Percentiles rank a stretch among this genome's conserved stretches.
phyloP scores from a whole-genome alignment of 1,139 yeast species.

The Barnettozyma hawaiiensis region DNA sequence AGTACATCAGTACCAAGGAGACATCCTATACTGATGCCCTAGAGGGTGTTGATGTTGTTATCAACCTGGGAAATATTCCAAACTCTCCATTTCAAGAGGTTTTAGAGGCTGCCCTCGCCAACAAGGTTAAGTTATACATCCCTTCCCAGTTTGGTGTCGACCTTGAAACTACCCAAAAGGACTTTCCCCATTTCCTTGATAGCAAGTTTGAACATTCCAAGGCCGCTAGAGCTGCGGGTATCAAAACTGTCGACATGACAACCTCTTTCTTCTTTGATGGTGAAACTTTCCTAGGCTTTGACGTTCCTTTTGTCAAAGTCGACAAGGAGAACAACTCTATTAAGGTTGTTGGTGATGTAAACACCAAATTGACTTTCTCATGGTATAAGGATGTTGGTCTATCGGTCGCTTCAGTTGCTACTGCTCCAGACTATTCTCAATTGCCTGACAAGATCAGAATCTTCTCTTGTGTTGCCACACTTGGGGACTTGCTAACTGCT shows the following conservation, averaged over 20 bases:
- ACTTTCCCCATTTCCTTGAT: constrained; percentile 34
- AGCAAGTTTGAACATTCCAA: constrained; percentile 38
- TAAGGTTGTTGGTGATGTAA: constrained; percentile 40
- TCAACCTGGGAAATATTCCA: constrained; percentile 37
- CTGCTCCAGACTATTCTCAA: constrained; percentile 32
- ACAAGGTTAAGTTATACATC: constrained; percentile 47
- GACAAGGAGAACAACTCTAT: constrained; percentile 31
- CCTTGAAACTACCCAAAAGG: constrained; percentile 25
- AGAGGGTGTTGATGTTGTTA: constrained; percentile 44
- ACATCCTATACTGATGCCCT: constrained; percentile 34
- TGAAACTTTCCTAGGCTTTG: constrained; percentile 20
- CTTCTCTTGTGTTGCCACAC: constrained; percentile 37
- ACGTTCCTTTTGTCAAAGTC: constrained; percentile 30
- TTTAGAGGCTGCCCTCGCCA: constrained; percentile 35
- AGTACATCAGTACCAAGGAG: constrained; percentile 37
- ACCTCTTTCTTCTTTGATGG: constrained; percentile 37
- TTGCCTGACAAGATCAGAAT: constrained; percentile 45
- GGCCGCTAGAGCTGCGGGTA: constrained; percentile 39
- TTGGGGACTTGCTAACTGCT: constrained; percentile 35
- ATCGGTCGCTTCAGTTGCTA: constrained; percentile 38
- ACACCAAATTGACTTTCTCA: constrained; percentile 33
- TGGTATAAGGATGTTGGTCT: constrained; percentile 44
- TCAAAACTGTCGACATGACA: constrained; percentile 46
- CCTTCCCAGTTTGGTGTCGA: constrained; percentile 62
- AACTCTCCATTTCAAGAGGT: constrained; percentile 28